Conservation (phyloP, 192 early-diverging fungal genomes). For the Ambispora gerdemannii region DNA sequence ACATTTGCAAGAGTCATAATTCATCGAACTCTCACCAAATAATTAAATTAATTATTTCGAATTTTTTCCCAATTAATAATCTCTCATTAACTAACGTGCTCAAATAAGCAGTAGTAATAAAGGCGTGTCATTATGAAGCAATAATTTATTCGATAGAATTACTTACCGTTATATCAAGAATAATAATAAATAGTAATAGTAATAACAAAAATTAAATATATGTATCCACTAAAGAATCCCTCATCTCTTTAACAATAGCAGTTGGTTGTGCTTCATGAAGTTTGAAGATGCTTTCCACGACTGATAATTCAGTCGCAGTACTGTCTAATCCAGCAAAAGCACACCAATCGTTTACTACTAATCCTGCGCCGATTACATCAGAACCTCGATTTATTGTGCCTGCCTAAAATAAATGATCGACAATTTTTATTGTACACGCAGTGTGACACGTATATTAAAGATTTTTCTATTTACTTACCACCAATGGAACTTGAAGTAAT, state of each 20-base stretch:
- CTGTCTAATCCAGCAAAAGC: slow-evolving; percentile 98
- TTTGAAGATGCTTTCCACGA: slow-evolving; percentile 98
- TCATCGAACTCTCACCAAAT: too few relatives aligned
- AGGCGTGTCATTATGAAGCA: neutral
- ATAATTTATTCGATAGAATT: neutral
- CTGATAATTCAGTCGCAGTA: slow-evolving; percentile 92
- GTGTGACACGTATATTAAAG: neutral
- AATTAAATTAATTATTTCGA: too few relatives aligned
- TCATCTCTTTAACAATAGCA: slow-evolving; percentile 89
- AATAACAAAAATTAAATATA: slow-evolving; percentile 49
- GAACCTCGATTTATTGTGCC: slow-evolving; percentile 99
- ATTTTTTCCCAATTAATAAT: too few relatives aligned
- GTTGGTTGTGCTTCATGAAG: slow-evolving; percentile 88
- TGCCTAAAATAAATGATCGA: slow-evolving; percentile 47
- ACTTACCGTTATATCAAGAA: neutral
- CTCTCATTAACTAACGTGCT: too few relatives aligned
- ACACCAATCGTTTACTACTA: slow-evolving; percentile 98
- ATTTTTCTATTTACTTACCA: slow-evolving; percentile 42
- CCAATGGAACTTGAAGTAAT: slow-evolving; percentile 93
- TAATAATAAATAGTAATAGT: neutral
- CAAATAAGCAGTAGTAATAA: neutral
- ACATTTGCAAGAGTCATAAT: too few relatives aligned
- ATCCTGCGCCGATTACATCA: slow-evolving; percentile 93
- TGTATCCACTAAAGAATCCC: slow-evolving; percentile 90
- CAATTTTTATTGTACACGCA: neutral